Conservation (phyloP, 1,284 basidiomycete genomes). For the Ustanciosporium gigantosporum region DNA sequence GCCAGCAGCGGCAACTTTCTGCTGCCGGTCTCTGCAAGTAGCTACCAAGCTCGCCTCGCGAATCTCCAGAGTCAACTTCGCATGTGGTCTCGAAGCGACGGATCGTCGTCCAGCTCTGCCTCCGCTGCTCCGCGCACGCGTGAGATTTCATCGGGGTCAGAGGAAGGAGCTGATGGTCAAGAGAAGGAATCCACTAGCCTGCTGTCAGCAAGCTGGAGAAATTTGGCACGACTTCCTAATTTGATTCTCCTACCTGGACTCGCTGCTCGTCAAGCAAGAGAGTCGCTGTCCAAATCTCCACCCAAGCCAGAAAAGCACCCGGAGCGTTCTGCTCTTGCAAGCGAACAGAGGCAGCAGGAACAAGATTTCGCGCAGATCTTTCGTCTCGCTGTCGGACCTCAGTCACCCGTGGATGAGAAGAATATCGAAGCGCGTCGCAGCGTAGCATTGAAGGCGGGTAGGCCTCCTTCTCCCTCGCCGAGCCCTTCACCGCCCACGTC, state of each 20-base stretch:
- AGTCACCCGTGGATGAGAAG: conserved; percentile 3
- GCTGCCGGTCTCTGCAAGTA: conserved; percentile 5
- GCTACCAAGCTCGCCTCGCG: conserved; percentile 33
- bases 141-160: conserved; percentile 19
- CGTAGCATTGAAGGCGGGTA: conserved; percentile 18
- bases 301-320: neutral
- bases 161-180: conserved; percentile 6
- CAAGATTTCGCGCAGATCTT: conserved; percentile 29
- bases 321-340: neutral
- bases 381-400: conserved; percentile 9
- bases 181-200: conserved; percentile 14
- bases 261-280: conserved; percentile 25
- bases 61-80: conserved; percentile 32
- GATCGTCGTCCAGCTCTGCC: no score
- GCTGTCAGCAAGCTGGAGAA: conserved; percentile 38
- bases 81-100: conserved; percentile 22
- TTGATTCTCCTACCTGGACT: conserved; percentile 38
- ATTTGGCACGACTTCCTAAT: conserved; percentile 30
- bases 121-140: conserved; percentile 1
- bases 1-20: no score
- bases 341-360: neutral
- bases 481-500: conserved; percentile 27
- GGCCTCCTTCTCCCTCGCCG: conserved; percentile 25
- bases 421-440: conserved; percentile 13
- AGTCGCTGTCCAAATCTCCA: neutral